Evolutionary conservation across 768 basidiomycete species (phyloP).

Genomic region (Gyrodon lividus): DNA sequence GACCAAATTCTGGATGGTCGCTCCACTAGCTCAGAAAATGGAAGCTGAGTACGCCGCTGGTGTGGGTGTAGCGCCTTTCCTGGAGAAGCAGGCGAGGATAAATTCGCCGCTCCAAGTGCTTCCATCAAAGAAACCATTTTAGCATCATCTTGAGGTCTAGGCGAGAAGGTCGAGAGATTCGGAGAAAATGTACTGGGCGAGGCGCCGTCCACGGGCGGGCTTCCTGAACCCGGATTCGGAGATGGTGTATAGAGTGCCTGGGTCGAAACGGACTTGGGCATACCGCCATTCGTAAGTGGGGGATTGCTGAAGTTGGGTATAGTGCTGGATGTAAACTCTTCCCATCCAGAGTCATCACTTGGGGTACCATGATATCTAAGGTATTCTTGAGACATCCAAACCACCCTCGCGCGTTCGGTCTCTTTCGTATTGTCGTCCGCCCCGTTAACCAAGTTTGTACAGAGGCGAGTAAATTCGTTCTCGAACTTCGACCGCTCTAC

Average conservation of each 20-base stretch:
- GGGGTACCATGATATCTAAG: constrained; percentile 55
- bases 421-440: constrained; percentile 40
- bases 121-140: constrained; percentile 46
- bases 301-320: constrained; percentile 42
- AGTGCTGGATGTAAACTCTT: constrained; percentile 51
- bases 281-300: constrained; percentile 24
- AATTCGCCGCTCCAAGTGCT: constrained; percentile 35
- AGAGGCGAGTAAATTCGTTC: constrained; percentile 66
- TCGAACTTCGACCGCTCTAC: constrained; percentile 61
- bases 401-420: constrained; percentile 45
- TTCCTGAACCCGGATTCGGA: constrained; percentile 38
- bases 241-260: constrained; percentile 54
- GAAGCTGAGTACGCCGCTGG: constrained; percentile 23
- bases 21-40: constrained; percentile 21
- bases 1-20: constrained; percentile 44
- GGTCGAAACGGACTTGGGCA: constrained; percentile 49
- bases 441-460: constrained; percentile 61
- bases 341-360: constrained; percentile 54
- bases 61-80: constrained; percentile 24
- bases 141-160: constrained; percentile 44
- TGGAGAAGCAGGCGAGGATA: constrained; percentile 16
- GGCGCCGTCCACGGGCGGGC: constrained; percentile 15
- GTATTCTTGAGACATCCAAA: constrained; percentile 69
- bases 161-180: constrained; percentile 51
- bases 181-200: constrained; percentile 33